Evolutionary conservation across 2,329 filamentous ascomycete species (phyloP).

Genomic region (Arthrinium puccinioides): DNA sequence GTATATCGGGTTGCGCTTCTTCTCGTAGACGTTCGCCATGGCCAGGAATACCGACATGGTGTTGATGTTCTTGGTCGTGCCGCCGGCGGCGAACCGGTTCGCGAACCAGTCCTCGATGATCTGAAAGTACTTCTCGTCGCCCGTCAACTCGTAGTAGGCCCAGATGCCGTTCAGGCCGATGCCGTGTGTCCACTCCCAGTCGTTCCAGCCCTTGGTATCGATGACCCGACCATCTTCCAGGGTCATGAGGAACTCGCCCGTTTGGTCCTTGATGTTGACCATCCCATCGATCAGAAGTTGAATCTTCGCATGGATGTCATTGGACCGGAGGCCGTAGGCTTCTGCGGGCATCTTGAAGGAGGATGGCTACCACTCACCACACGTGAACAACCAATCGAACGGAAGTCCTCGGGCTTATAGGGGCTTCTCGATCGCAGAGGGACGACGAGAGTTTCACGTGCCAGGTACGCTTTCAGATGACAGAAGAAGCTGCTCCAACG

Average conservation of each 20-base stretch:
- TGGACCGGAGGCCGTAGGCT: slow-evolving; percentile 37
- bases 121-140: slow-evolving; percentile 48
- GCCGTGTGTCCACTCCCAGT: slow-evolving; percentile 80
- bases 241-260: slow-evolving; percentile 65
- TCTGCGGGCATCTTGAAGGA: slow-evolving; percentile 28
- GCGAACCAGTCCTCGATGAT: slow-evolving; percentile 71
- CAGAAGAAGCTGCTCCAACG: no score
- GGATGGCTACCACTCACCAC: no score
- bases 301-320: slow-evolving; percentile 48
- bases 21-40: slow-evolving; percentile 71
- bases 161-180: slow-evolving; percentile 75
- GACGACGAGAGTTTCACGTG: no score
- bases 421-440: no score
- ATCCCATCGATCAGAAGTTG: slow-evolving; percentile 64
- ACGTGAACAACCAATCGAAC: no score
- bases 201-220: slow-evolving; percentile 78
- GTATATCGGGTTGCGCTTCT: slow-evolving; percentile 60
- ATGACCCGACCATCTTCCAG: slow-evolving; percentile 69
- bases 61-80: slow-evolving; percentile 80
- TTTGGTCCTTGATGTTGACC: slow-evolving; percentile 69
- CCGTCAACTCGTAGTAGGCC: slow-evolving; percentile 72
- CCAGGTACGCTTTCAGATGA: no score
- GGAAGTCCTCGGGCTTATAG: no score
- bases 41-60: slow-evolving; percentile 76
- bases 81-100: slow-evolving; percentile 59